Conservation (phyloP, 2,329 filamentous ascomycete genomes). For the Hymenoscyphus scutula region DNA sequence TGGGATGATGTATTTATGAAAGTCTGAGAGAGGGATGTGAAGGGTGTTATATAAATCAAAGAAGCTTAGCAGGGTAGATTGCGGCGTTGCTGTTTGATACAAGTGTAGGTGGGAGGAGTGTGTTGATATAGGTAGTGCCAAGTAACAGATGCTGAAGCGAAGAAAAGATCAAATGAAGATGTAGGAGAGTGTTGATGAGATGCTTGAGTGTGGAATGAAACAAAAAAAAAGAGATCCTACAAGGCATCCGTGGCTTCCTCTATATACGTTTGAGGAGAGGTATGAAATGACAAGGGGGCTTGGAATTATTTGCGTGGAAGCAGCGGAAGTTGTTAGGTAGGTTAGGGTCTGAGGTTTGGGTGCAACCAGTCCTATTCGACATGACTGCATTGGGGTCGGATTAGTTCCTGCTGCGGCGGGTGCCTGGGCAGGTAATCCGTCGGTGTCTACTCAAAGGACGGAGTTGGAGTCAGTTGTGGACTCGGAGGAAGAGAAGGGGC, state of each 20-base stretch:
- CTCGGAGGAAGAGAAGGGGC: conserved; percentile 1
- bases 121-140: conserved; percentile 4
- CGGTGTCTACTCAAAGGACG: neutral
- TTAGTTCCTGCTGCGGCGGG: conserved; percentile 12
- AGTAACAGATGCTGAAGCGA: neutral
- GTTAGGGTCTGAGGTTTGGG: neutral
- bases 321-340: neutral
- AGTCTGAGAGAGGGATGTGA: conserved; percentile 3
- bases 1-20: neutral
- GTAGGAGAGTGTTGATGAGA: conserved; percentile 5
- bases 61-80: neutral
- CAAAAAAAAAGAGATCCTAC: conserved; percentile 7
- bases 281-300: conserved; percentile 11
- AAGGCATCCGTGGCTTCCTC: conserved; percentile 10
- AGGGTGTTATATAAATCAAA: conserved; percentile 7
- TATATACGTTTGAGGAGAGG: conserved; percentile 11
- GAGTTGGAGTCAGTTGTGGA: neutral
- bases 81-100: neutral
- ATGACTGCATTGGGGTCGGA: conserved; percentile 5
- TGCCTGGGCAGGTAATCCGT: conserved; percentile 8
- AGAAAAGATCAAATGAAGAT: neutral
- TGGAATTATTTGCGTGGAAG: neutral
- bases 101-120: neutral
- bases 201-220: conserved; percentile 12
- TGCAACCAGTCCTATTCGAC: neutral